A percentile compares a stretch with the other conserved stretches of the same genome.
Evolutionary conservation across 2,329 filamentous ascomycete genomes (phyloP).

Genomic region (Cordyceps cicadae): DNA sequence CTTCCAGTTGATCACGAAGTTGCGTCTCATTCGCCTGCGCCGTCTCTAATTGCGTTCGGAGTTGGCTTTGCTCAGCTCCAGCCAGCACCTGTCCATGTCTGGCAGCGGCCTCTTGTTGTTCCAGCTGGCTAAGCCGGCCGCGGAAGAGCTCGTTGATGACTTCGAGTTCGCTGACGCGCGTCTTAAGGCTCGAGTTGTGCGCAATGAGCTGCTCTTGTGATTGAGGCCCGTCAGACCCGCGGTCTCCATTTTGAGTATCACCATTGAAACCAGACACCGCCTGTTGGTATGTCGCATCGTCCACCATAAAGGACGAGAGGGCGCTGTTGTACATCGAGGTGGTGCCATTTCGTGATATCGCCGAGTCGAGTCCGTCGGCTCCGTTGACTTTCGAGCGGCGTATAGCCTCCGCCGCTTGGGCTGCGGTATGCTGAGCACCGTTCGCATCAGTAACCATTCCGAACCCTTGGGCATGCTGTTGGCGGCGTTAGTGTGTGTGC

Average conservation of each 20-base stretch:
- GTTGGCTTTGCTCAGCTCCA: conserved; percentile 45
- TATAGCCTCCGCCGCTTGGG: conserved; percentile 40
- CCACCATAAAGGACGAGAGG: conserved; percentile 71
- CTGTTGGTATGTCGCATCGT: conserved; percentile 58
- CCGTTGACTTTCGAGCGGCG: conserved; percentile 66
- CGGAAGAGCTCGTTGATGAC: conserved; percentile 83
- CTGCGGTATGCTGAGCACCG: conserved; percentile 53
- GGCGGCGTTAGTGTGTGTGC: neutral
- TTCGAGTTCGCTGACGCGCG: conserved; percentile 88
- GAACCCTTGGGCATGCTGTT: conserved; percentile 31
- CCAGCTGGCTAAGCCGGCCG: conserved; percentile 68
- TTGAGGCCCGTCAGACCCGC: conserved; percentile 61
- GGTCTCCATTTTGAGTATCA: conserved; percentile 47
- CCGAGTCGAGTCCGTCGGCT: conserved; percentile 67
- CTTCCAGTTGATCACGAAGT: conserved; percentile 59
- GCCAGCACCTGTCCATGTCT: conserved; percentile 52
- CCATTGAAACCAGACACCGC: conserved; percentile 43
- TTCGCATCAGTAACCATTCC: conserved; percentile 40
- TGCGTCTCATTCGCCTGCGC: conserved; percentile 32
- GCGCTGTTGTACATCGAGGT: conserved; percentile 67
- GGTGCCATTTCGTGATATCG: conserved; percentile 71
- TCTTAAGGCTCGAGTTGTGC: conserved; percentile 82
- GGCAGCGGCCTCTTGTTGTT: conserved; percentile 64
- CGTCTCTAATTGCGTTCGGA: conserved; percentile 48
- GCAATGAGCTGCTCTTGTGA: conserved; percentile 73